Evolutionary conservation across 345 rosid species (phyloP), one percentile per base, ranked within the genome.

Genomic region (Abelmoschus esculentus): DNA sequence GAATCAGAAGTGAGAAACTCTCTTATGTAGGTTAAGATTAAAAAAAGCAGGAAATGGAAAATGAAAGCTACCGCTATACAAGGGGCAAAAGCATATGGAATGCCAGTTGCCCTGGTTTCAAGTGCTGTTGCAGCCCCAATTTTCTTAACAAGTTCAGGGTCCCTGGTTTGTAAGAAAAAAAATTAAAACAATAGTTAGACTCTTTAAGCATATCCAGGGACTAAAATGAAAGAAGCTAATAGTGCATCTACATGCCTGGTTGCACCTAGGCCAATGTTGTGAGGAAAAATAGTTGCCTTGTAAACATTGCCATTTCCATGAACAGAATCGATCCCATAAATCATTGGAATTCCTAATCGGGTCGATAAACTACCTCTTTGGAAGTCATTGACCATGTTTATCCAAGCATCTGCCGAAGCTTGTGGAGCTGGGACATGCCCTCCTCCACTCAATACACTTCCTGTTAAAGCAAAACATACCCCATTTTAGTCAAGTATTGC

Each of bases 111-210:
- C 69, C 87, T 78, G 8, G 84, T 88, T 89, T 95, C 97, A 9
- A 85, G 87, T 6, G 99, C 99, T 5, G 97, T 95, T 44, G 96
- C 93, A 18, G 85, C 92, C 69, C 99, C 97, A 69, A 95, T 91
- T 73, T 61, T 88, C 84, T 78, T 88, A 28, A 86, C 86, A 61
- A 95, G 90, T 28, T 80, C 70, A 63, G 97, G 93, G 56, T 95
- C 93, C 86, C 96, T 93, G 75, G 7, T 55, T 38, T 12, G 32
- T 11, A 4, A 55, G 57, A 61, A 34, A 38, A 38, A 38, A 38
- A 17, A 7, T 0, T 60, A 12, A 34, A 34, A 9, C 22, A 3
- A 47, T 47, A 2, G 15, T 46, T 46, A 46, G 52, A 47, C 26
- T 12, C 3, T n/a, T 47, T 47, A 32, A 32, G 12, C 12, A 31